Conservation (phyloP, 169 alveolate species). For the Blepharisma undulans region DNA sequence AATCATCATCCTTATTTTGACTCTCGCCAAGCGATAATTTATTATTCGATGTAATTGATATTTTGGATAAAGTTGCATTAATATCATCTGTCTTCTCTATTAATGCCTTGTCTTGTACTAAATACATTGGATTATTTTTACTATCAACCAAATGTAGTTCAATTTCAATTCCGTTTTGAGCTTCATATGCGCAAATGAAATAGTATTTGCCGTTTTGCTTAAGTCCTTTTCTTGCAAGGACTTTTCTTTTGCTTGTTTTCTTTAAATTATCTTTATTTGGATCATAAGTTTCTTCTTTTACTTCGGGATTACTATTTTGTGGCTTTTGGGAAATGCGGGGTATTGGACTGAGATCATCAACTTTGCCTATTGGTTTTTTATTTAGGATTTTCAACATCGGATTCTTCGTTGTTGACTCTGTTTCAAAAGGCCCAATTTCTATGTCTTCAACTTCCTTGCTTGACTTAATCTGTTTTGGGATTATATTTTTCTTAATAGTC, state of each 20-base stretch:
- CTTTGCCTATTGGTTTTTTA: neutral
- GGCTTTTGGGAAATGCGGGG: neutral
- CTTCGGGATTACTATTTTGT: neutral
- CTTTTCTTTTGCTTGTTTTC: neutral
- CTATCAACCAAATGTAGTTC: neutral
- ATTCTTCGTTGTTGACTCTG: neutral
- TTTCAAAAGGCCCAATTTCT: neutral
- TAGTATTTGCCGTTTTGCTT: neutral
- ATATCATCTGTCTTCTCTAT: neutral
- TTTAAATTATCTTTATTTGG: neutral
- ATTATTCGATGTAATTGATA: neutral
- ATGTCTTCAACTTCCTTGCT: neutral
- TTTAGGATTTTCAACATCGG: neutral
- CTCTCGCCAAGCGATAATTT: neutral
- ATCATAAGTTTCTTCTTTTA: neutral
- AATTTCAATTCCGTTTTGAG: neutral
- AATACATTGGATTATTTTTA: neutral
- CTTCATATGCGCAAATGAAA: neutral
- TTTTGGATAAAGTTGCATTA: neutral
- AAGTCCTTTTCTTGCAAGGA: neutral
- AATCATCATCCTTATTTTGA: neutral
- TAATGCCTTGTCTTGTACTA: neutral
- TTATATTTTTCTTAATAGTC: neutral
- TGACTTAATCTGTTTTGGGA: neutral
- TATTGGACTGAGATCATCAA: neutral